Base-by-base conservation (phyloP, 805 yeast genomes). In the Teunomyces stri region DNA sequence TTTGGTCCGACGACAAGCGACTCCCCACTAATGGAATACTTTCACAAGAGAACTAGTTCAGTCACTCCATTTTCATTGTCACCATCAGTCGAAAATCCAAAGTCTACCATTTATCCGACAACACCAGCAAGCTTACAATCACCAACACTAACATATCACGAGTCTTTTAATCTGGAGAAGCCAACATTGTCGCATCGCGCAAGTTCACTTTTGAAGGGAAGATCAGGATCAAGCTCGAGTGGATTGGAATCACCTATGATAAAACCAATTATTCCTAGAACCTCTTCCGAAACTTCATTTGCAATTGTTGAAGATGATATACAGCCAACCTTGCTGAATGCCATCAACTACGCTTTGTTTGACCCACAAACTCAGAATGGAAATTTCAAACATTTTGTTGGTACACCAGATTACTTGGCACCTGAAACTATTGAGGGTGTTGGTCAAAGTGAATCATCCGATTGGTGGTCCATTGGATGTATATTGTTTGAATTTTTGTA, bases 381-480 rank as follows among this genome's bases (percentile, higher is more conserved):
- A 20, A 54, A 53, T 30, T 80, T 78, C 44, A 70, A 75, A 21
- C 79, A 82, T 56, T 91, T 92, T 58, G 96, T 90, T 28, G 99
- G 99, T 0, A 94, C 99, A 0, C 99, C 99, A 0, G 99, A 94
- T 63, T 94, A 94, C 65, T 76, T 95, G 34, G 96, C 99, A 0
- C 99, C 99, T 0, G 99, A 94, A 62, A 91, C 97, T 0, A 89
- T 94, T 51, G 73, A 78, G 36, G 98, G 97, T 34, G 74, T 77
- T 1, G 85, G 87, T 0, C 97, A 92, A 62, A 87, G 84, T 51
- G 90, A 82, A 52, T 79, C 84, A 52, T 83, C 92, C n/a, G 97
- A 91, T 69, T 91, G 99, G 99, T 94, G 99, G 99, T 89, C 98
- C 2, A 80, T 92, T 29, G 99, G 99, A 0, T 92, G 98, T 65